Base-by-base conservation (phyloP, 176 grass and related monocot genomes). In the Oryza officinalis region DNA sequence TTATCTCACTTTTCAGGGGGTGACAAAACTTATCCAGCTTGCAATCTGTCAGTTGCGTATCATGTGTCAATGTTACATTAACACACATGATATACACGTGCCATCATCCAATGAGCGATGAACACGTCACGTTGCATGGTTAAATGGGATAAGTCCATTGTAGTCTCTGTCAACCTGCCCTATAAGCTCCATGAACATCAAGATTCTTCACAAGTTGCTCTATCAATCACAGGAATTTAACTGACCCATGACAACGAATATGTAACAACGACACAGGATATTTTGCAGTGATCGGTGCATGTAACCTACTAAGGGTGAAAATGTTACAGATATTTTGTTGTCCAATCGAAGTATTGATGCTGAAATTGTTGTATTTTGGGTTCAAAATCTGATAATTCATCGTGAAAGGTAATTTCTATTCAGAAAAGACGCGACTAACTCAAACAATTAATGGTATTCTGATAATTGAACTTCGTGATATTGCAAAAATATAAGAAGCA, bases 221-320 rank as follows among this genome's bases (percentile, higher is more conserved):
- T 17, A 18, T 61, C 67, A 72, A 43, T 28, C 33, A 27, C 60
- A 50, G 27, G 22, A 75, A 74, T 31, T 12, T 63, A 44, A 44
- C 8, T 63, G 65, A 61, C 68, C n/a, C 15, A 12, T 61, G 83
- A 61, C 74, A 60, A 30, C 18, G 49, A 69, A 69, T 46, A 32
- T 26, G 49, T 78, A 70, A 78, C 74, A 78, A 20, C 25, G 65
- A 63, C 74, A 33, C 0, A 12, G 10, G 65, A 85, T 85, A 85
- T 85, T 85, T 77, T 31, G 20, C 37, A 27, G 41, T 12, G 28
- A 37, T 80, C 12, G 8, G 0, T 61, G 20, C 10, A 25, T 25
- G 49, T 15, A 47, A 47, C 45, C 45, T 18, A 52, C 13, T 60
- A 23, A 8, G 54, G 8, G 22, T n/a, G n/a, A 61, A 61, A 61